Conservation (phyloP, 805 yeast species). For the Wickerhamomyces rabaulensis region DNA sequence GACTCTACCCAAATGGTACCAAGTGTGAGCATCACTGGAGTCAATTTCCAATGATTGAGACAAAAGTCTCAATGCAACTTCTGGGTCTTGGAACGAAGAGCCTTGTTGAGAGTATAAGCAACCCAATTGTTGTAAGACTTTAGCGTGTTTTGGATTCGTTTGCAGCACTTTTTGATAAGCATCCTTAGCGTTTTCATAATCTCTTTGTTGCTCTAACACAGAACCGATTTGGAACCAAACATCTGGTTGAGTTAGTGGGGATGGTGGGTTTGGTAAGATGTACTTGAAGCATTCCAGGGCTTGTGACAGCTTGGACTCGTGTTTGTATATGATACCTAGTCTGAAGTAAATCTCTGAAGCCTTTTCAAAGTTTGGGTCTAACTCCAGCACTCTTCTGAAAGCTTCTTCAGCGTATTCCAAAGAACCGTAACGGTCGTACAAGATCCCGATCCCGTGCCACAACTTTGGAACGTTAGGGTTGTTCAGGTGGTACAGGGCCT, state of each 20-base stretch:
- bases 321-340: constrained; percentile 93
- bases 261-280: constrained; percentile 86
- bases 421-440: constrained; percentile 94
- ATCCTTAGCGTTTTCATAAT: constrained; percentile 86
- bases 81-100: constrained; percentile 70
- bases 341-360: constrained; percentile 95
- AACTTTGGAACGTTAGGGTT: constrained; percentile 94
- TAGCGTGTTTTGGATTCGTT: constrained; percentile 91
- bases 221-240: constrained; percentile 98
- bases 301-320: constrained; percentile 79
- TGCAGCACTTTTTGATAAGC: constrained; percentile 91
- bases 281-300: constrained; percentile 94
- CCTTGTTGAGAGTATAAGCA: constrained; percentile 82
- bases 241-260: constrained; percentile 93
- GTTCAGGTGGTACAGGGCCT: constrained; percentile 84
- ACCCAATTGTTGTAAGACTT: constrained; percentile 93
- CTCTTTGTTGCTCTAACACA: constrained; percentile 90
- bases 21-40: constrained; percentile 86
- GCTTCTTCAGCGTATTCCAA: constrained; percentile 98
- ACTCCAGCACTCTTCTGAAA: constrained; percentile 88
- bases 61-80: constrained; percentile 73
- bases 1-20: constrained; percentile 96
- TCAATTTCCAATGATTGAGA: constrained; percentile 88
- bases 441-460: constrained; percentile 98
- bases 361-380: constrained; percentile 95